Conservation (phyloP, 2,329 filamentous ascomycete species). For the Elsinoe ampelina region DNA sequence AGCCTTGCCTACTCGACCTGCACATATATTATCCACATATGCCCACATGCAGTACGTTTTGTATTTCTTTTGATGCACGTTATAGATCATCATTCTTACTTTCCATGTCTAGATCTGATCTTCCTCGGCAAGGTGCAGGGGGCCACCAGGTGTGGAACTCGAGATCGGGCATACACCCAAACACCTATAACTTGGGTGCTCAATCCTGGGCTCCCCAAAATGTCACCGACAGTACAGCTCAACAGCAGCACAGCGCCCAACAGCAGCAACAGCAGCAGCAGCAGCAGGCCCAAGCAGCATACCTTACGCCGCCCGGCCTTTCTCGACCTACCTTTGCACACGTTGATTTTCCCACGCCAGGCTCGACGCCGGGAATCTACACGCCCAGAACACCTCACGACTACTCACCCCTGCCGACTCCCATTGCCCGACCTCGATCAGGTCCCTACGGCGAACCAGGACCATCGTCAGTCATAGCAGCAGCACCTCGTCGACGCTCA, state of each 20-base stretch:
- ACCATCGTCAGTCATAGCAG: conserved; percentile 15
- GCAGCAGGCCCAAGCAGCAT: background rate
- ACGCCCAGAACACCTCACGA: conserved; percentile 10
- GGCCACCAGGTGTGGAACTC: conserved; percentile 11
- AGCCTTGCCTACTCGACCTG: conserved; percentile 6
- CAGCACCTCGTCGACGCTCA: conserved; percentile 51
- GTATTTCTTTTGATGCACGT: background rate
- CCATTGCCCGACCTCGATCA: conserved; percentile 9
- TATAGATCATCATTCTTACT: conserved; percentile 7
- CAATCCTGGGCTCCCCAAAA: conserved; percentile 1
- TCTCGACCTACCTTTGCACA: conserved; percentile 2
- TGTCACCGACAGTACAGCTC: conserved; percentile 1
- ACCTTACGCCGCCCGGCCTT: conserved; percentile 6
- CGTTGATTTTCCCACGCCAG: conserved; percentile 5
- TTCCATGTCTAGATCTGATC: conserved; percentile 10
- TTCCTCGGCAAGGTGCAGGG: conserved; percentile 10
- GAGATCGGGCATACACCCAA: conserved; percentile 11
- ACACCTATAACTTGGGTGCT: conserved; percentile 9
- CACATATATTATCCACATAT: conserved; percentile 4
- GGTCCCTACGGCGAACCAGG: conserved; percentile 10
- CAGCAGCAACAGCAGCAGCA: background rate
- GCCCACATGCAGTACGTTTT: conserved; percentile 9
- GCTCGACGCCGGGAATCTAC: conserved; percentile 7
- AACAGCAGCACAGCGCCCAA: background rate
- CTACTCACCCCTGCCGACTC: conserved; percentile 13